Base-by-base conservation (phyloP, 257 asterid species). In the Anisodus acutangulus region DNA sequence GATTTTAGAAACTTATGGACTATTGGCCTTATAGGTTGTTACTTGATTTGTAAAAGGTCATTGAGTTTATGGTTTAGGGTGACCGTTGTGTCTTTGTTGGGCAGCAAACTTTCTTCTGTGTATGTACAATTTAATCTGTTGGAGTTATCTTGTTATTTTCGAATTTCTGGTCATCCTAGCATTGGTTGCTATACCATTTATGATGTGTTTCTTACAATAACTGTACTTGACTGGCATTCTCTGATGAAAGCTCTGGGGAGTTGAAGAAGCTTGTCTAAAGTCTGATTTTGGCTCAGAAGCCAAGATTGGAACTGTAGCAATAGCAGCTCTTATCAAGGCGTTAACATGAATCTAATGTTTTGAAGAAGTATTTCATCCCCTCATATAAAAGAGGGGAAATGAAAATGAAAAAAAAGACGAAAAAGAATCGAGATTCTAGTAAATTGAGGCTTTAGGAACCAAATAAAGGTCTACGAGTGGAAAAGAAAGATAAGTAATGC, bases 291-390 rank as follows among this genome's bases (percentile, higher is more conserved):
- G 63, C 59, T 8, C 62, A 12, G 81, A 76, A 76, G 60, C 62
- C 13, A 12, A 76, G 58, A 12, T 76, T 76, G 80, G 60, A 19
- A 74, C 80, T 47, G 47, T 31, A 31, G 7, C 80, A 66, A 35
- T 35, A 66, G 72, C 35, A 22, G 41, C 43, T 74, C 22, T 51
- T 76, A 12, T 76, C 47, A 13, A 51, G 43, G 81, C 8, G 43
- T 76, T 6, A 74, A 31, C 80, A 74, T 74, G 58, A 67, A 11
- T 67, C 74, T 67, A 12, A 74, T 74, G 80, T 49, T 72, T 9
- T 53, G 22, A 8, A 35, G 47, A 22, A 51, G 41, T 51, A 51
- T 76, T 51, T 76, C 81, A 22, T 26, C 13, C 63, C 63, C 15
- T 51, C 47, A 4, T 51, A 22, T 3, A 22, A 12, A 26, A 76